Conservation (phyloP, 2,329 filamentous ascomycete genomes). For the Decorospora gaudefroyi region DNA sequence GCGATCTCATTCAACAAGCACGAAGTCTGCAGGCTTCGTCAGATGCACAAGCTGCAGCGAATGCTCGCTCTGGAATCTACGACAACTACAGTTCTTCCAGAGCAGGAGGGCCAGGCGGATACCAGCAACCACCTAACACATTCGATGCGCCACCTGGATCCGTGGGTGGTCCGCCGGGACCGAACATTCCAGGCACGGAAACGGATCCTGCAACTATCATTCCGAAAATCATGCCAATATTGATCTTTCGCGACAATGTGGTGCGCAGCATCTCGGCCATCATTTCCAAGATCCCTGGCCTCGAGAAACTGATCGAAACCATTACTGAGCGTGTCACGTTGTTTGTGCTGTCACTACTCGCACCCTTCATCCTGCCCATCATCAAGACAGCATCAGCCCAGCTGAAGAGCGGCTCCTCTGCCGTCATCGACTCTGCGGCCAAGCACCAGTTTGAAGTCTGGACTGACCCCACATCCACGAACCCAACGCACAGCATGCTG, state of each 20-base stretch:
- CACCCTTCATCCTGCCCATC: slow-evolving; percentile 89
- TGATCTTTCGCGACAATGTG: slow-evolving; percentile 91
- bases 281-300: slow-evolving; percentile 87
- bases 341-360: slow-evolving; percentile 86
- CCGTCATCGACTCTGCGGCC: slow-evolving; percentile 60
- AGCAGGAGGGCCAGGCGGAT: slow-evolving; percentile 50
- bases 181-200: slow-evolving; percentile 73
- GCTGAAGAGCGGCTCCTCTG: slow-evolving; percentile 82
- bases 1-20: slow-evolving; percentile 54
- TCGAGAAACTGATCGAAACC: slow-evolving; percentile 87
- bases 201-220: slow-evolving; percentile 65
- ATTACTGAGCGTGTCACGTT: slow-evolving; percentile 91
- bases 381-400: slow-evolving; percentile 84
- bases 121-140: slow-evolving; percentile 31
- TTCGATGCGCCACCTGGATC: slow-evolving; percentile 53
- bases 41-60: slow-evolving; percentile 53
- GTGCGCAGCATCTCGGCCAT: slow-evolving; percentile 83
- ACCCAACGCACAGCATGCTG: slow-evolving; percentile 58
- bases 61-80: slow-evolving; percentile 51
- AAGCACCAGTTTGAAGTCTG: slow-evolving; percentile 58
- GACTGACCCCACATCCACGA: slow-evolving; percentile 53
- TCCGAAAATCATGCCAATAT: slow-evolving; percentile 85
- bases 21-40: slow-evolving; percentile 53
- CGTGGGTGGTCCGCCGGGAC: slow-evolving; percentile 51
- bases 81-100: slow-evolving; percentile 48